Conservation (phyloP, 73 alveolate genomes). For the Paramecium sexaurelia region DNA sequence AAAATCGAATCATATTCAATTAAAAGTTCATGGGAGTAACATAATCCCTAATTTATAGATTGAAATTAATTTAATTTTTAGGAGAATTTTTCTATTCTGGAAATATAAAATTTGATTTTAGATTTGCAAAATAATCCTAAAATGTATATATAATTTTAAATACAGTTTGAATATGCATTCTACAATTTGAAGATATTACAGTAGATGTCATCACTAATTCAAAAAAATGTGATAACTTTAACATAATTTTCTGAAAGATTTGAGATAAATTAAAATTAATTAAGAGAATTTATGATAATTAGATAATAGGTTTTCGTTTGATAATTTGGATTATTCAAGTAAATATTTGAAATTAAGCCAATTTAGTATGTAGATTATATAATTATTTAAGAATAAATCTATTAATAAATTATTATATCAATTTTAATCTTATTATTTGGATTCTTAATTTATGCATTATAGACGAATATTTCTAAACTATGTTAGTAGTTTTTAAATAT, state of each 20-base stretch:
- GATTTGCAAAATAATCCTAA: constrained; percentile 83
- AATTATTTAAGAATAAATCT: background rate
- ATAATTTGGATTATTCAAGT: background rate
- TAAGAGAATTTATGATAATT: background rate
- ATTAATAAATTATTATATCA: background rate
- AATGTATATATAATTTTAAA: constrained; percentile 91
- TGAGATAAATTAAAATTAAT: constrained; percentile 56
- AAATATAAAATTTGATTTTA: constrained; percentile 92
- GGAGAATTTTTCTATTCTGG: too few relatives aligned
- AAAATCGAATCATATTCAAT: too few relatives aligned
- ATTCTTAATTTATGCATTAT: background rate
- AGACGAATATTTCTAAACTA: background rate
- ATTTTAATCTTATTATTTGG: background rate
- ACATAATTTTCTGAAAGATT: constrained; percentile 96
- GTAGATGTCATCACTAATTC: constrained; percentile 80
- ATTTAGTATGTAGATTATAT: background rate
- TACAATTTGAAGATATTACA: constrained; percentile 92
- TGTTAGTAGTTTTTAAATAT: background rate
- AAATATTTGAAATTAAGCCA: background rate
- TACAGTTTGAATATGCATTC: constrained; percentile 94
- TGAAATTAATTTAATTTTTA: too few relatives aligned
- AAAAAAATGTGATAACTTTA: constrained; percentile 83
- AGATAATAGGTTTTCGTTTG: background rate
- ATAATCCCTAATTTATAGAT: too few relatives aligned
- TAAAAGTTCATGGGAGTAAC: too few relatives aligned